phyloP scores from a whole-genome alignment of 2,329 filamentous ascomycete genomes.

The Calonectria hongkongensis region DNA sequence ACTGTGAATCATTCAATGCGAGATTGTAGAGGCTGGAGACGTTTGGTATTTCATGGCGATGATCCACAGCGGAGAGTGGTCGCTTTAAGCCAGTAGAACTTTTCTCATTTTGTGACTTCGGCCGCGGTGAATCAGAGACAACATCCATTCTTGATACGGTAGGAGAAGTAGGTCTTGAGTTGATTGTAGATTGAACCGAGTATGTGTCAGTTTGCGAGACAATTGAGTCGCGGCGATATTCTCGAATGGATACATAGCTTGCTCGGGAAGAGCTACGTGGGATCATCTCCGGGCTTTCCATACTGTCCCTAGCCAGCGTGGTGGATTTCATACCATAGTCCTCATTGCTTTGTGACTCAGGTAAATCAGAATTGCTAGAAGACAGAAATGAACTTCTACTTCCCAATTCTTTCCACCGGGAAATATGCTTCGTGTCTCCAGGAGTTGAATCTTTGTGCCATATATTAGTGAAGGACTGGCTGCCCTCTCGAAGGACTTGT shows the following conservation, averaged over 20 bases:
- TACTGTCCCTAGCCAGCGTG: slow-evolving; percentile 33
- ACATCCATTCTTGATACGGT: slow-evolving; percentile 54
- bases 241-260: slow-evolving; percentile 71
- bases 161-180: slow-evolving; percentile 67
- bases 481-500: slow-evolving; percentile 71
- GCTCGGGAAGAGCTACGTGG: slow-evolving; percentile 66
- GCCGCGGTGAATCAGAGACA: slow-evolving; percentile 49
- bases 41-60: slow-evolving; percentile 56
- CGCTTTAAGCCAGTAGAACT: slow-evolving; percentile 44
- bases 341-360: slow-evolving; percentile 34
- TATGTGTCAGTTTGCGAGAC: slow-evolving; percentile 75
- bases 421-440: slow-evolving; percentile 51
- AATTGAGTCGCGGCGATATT: slow-evolving; percentile 71
- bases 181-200: slow-evolving; percentile 69
- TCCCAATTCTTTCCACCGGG: slow-evolving; percentile 52
- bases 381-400: slow-evolving; percentile 32
- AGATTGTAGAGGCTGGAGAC: slow-evolving; percentile 77
- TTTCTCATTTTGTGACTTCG: slow-evolving; percentile 44
- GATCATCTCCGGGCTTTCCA: slow-evolving; percentile 54
- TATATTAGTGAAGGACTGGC: slow-evolving; percentile 68
- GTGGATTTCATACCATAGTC: slow-evolving; percentile 18
- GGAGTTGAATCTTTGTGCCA: slow-evolving; percentile 68
- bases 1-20: slow-evolving; percentile 72
- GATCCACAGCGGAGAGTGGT: slow-evolving; percentile 49
- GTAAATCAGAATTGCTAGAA: slow-evolving; percentile 39